Percentiles rank a stretch among this genome's conserved stretches.
These are phyloP conservation scores for Erodium maritimum DNA, from an alignment of 345 rosid species.

Conservation along the genomic window DNA sequence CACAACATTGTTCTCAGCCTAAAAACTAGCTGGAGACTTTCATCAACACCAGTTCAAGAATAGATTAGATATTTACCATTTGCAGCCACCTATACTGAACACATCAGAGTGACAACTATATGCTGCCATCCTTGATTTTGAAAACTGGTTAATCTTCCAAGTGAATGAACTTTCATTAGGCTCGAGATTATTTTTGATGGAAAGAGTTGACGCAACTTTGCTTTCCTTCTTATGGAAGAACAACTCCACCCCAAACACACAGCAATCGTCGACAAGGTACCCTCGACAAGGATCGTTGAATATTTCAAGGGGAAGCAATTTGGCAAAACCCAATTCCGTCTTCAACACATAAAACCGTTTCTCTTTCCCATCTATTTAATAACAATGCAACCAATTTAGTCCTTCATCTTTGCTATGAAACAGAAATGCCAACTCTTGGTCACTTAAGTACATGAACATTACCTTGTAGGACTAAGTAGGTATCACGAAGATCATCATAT, in stretches of 20 bases:
- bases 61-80: neutral
- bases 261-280: slow-evolving; percentile 7
- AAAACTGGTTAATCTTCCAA: neutral
- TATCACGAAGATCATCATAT: neutral
- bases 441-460: neutral
- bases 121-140: neutral
- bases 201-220: neutral
- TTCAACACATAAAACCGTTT: neutral
- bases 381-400: no score
- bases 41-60: no score
- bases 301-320: neutral
- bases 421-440: neutral
- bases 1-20: no score
- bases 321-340: neutral
- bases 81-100: neutral
- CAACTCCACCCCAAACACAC: slow-evolving; percentile 9
- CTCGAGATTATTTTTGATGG: neutral
- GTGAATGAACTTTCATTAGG: neutral
- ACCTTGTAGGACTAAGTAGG: neutral
- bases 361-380: neutral
- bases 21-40: no score
- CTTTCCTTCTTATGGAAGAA: neutral
- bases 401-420: neutral
- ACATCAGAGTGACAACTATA: no score
- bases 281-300: slow-evolving; percentile 8